Conservation (phyloP, 1,139 yeast genomes). For the Taiozyma onychis region DNA sequence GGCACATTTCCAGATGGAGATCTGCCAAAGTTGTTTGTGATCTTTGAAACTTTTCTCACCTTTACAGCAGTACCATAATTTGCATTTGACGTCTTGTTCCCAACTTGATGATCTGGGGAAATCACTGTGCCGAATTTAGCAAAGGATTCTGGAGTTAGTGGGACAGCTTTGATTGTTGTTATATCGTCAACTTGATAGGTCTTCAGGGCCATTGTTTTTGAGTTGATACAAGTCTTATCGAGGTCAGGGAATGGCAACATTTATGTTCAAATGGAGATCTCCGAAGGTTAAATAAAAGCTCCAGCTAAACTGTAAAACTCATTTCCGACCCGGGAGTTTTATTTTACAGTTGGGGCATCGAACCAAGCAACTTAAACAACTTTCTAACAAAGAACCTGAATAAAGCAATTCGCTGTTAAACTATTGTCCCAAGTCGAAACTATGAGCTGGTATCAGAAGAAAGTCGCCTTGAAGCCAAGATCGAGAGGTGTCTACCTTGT, state of each 20-base stretch:
- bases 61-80: slow-evolving; percentile 94
- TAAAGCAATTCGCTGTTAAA: not conserved
- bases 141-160: slow-evolving; percentile 44
- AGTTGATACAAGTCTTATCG: not conserved
- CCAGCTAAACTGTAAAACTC: not conserved
- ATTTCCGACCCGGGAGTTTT: not conserved
- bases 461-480: slow-evolving; percentile 51
- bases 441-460: slow-evolving; percentile 47
- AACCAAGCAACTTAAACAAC: not conserved
- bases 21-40: slow-evolving; percentile 43
- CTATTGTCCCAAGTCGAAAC: not conserved
- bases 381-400: not conserved
- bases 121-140: slow-evolving; percentile 48
- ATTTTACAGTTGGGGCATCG: not conserved
- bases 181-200: slow-evolving; percentile 32
- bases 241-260: not conserved
- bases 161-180: slow-evolving; percentile 28
- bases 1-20: slow-evolving; percentile 34
- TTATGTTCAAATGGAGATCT: not conserved
- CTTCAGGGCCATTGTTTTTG: slow-evolving; percentile 33
- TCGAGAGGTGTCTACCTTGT: slow-evolving; percentile 66
- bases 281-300: not conserved
- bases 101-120: slow-evolving; percentile 48
- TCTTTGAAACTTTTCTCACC: slow-evolving; percentile 65
- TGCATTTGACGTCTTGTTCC: slow-evolving; percentile 48